These are phyloP conservation scores for Suhomyces bokatorum DNA, from an alignment of 1,139 yeast genomes.

Conservation along the genomic window DNA sequence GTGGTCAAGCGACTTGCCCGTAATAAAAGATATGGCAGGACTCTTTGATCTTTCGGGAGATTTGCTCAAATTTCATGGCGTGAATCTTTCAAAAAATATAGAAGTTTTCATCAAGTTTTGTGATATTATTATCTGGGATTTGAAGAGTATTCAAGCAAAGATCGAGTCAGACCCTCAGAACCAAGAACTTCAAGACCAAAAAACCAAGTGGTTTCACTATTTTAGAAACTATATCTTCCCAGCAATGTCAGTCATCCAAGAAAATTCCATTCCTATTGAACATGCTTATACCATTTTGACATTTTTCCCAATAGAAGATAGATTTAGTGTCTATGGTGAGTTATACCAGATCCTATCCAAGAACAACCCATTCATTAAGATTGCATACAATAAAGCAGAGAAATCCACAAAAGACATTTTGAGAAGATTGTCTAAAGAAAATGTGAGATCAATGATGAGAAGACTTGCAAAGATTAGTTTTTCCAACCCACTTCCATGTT, in stretches of 20 bases:
- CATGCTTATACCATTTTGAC: constrained; percentile 59
- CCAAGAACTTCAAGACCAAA: constrained; percentile 13
- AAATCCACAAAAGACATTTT: constrained; percentile 79
- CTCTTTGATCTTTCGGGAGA: constrained; percentile 49
- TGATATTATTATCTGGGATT: constrained; percentile 51
- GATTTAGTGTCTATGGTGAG: constrained; percentile 86
- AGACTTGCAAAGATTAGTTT: constrained; percentile 74
- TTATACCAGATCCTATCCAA: constrained; percentile 59
- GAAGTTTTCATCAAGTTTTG: constrained; percentile 59
- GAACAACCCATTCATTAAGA: constrained; percentile 56
- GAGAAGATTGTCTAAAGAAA: constrained; percentile 85
- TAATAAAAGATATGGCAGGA: constrained; percentile 39
- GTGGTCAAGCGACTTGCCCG: constrained; percentile 50
- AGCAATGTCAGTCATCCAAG: constrained; percentile 57
- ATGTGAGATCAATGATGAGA: constrained; percentile 75
- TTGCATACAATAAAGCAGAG: constrained; percentile 70
- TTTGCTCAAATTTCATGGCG: constrained; percentile 57
- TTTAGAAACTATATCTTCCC: constrained; percentile 71
- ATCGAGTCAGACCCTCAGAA: constrained; percentile 18
- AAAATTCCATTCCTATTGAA: constrained; percentile 63
- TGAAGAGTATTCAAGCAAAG: constrained; percentile 19
- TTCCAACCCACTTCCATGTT: constrained; percentile 80
- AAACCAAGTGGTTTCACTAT: constrained; percentile 58
- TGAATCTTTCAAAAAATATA: constrained; percentile 52
- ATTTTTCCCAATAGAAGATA: constrained; percentile 56